Evolutionary conservation across 257 asterid genomes (phyloP).

Genomic region (Solanum sitiens): DNA sequence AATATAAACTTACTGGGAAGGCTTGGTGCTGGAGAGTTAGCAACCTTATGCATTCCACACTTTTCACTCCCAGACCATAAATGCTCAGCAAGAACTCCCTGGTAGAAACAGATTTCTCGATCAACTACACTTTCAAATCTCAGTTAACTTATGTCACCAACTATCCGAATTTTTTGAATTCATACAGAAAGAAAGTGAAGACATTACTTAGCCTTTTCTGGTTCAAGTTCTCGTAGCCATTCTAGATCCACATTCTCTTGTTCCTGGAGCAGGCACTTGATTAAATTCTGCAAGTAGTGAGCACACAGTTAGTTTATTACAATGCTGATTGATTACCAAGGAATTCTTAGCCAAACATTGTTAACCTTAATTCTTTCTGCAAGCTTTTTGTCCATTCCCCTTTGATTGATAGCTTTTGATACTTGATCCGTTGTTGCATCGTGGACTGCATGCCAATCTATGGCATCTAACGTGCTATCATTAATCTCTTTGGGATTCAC

Average conservation of each 20-base stretch:
- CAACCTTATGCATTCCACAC: slow-evolving; percentile 58
- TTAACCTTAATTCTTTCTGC: slow-evolving; percentile 18
- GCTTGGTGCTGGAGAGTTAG: slow-evolving; percentile 44
- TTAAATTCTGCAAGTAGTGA: background rate
- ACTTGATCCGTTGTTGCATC: slow-evolving; percentile 1
- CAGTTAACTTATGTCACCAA: background rate
- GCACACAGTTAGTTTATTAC: background rate
- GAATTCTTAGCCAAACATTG: background rate
- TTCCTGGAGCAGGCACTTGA: background rate
- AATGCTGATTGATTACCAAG: background rate
- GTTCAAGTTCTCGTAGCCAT: slow-evolving; percentile 8
- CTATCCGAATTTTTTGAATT: background rate
- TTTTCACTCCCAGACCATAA: slow-evolving; percentile 49
- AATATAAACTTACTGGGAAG: slow-evolving; percentile 41
- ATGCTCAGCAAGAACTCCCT: slow-evolving; percentile 49
- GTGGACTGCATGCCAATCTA: slow-evolving; percentile 19
- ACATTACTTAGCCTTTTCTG: slow-evolving; percentile 7
- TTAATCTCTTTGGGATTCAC: background rate
- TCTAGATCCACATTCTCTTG: slow-evolving; percentile 9
- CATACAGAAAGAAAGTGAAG: background rate
- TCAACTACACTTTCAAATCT: background rate
- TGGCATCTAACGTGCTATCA: background rate
- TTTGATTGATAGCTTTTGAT: slow-evolving; percentile 1
- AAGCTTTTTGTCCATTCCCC: slow-evolving; percentile 19
- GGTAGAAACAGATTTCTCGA: background rate